Conservation (phyloP, 257 asterid genomes). For the Verbascum thapsus region DNA sequence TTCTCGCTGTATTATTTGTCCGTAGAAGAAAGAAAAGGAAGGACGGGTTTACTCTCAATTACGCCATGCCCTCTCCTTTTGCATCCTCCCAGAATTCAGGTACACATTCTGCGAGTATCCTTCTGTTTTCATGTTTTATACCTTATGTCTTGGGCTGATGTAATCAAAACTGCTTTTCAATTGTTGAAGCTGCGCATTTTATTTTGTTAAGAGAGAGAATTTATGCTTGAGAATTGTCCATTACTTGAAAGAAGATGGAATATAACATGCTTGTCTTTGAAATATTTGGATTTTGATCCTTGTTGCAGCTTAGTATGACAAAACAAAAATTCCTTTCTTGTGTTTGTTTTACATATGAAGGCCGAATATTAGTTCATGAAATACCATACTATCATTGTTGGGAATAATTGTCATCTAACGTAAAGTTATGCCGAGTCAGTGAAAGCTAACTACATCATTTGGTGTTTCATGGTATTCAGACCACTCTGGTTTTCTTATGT, state of each 20-base stretch:
- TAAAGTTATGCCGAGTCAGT: background rate
- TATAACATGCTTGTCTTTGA: background rate
- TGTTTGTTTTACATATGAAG: conserved; percentile 25
- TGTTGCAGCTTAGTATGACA: conserved; percentile 14
- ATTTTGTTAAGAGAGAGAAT: background rate
- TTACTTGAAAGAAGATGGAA: conserved; percentile 6
- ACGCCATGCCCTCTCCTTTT: conserved; percentile 57
- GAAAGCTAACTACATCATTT: background rate
- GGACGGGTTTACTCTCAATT: conserved; percentile 44
- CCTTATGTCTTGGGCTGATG: conserved; percentile 16
- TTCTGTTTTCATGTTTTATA: conserved; percentile 9
- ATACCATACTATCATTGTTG: background rate
- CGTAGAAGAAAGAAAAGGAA: conserved; percentile 61
- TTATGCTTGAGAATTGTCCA: conserved; percentile 3
- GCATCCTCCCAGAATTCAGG: conserved; percentile 91
- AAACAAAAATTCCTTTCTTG: conserved; percentile 11
- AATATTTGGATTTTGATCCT: background rate
- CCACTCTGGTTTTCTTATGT: conserved; percentile 6
- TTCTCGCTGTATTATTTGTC: conserved; percentile 62
- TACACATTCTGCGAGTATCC: conserved; percentile 26
- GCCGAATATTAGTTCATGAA: conserved; percentile 13
- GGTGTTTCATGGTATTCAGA: background rate
- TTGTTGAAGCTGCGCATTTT: conserved; percentile 29
- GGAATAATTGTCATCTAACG: background rate
- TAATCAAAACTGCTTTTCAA: background rate